Evolutionary conservation across 768 basidiomycete species (phyloP).

Genomic region (Boletus insuetus): DNA sequence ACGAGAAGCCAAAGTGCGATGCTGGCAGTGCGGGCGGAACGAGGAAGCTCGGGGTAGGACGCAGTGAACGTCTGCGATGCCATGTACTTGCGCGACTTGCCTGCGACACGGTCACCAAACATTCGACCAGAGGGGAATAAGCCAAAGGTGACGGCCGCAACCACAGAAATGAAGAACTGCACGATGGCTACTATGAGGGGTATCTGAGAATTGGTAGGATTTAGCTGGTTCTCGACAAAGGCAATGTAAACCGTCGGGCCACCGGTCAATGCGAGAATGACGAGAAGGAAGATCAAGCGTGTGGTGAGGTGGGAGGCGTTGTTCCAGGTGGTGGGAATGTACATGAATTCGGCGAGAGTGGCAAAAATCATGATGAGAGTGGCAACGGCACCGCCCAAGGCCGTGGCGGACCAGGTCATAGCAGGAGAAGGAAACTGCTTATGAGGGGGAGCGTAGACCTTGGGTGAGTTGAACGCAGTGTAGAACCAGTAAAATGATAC

Average conservation of each 20-base stretch:
- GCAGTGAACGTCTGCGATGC: conserved; percentile 99
- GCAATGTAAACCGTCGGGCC: conserved; percentile 95
- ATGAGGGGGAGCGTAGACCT: conserved; percentile 75
- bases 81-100: conserved; percentile 97
- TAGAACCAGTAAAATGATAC: conserved; percentile 94
- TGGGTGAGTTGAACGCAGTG: conserved; percentile 95
- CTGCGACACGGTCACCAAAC: conserved; percentile 98
- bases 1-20: conserved; percentile 87
- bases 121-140: conserved; percentile 94
- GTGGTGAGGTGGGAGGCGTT: conserved; percentile 97
- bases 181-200: conserved; percentile 91
- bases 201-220: conserved; percentile 50
- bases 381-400: conserved; percentile 93
- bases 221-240: conserved; percentile 65
- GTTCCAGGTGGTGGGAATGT: conserved; percentile 99
- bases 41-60: conserved; percentile 80
- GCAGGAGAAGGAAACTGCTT: conserved; percentile 69
- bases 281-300: conserved; percentile 85
- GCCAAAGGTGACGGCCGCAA: conserved; percentile 79
- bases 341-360: conserved; percentile 91
- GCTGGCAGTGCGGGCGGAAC: conserved; percentile 75
- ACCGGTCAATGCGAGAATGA: conserved; percentile 88
- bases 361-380: conserved; percentile 92
- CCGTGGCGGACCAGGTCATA: conserved; percentile 95
- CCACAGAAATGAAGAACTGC: conserved; percentile 89